A percentile compares a stretch with the other conserved stretches of the same genome.
Conservation (phyloP, 306 rosid genomes). For the Quercus rubra region DNA sequence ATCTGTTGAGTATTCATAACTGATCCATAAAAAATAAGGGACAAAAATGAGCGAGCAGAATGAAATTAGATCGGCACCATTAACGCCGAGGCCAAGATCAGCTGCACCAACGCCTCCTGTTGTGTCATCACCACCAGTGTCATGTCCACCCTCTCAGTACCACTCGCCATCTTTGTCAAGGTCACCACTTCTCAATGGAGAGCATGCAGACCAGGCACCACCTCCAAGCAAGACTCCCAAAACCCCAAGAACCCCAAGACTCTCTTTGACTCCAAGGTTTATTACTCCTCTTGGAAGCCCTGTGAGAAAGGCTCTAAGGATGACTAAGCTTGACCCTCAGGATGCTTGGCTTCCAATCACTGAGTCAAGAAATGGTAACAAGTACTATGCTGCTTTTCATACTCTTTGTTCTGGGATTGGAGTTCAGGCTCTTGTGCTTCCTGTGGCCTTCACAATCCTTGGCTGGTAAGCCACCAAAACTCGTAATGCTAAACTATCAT, state of each 20-base stretch:
- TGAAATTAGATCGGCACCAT: slow-evolving; percentile 64
- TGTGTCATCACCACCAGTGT: slow-evolving; percentile 33
- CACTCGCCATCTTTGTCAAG: slow-evolving; percentile 51
- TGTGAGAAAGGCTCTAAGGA: slow-evolving; percentile 36
- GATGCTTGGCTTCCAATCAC: slow-evolving; percentile 75
- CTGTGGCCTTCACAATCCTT: slow-evolving; percentile 55
- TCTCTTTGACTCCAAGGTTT: slow-evolving; percentile 42
- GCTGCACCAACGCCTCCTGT: slow-evolving; percentile 25
- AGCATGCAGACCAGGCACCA: slow-evolving; percentile 15
- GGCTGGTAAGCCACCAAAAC: slow-evolving; percentile 48
- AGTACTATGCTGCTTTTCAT: slow-evolving; percentile 56
- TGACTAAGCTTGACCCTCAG: slow-evolving; percentile 53
- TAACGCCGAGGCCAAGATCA: slow-evolving; percentile 49
- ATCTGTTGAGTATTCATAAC: too few species aligned
- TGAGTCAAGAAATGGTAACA: slow-evolving; percentile 61
- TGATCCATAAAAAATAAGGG: too few species aligned
- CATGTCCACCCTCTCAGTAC: slow-evolving; percentile 69
- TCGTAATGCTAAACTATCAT: background rate
- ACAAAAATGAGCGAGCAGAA: slow-evolving; percentile 40
- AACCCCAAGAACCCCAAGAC: slow-evolving; percentile 42
- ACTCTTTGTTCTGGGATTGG: slow-evolving; percentile 67
- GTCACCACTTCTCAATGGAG: slow-evolving; percentile 43
- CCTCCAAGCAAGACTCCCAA: slow-evolving; percentile 43
- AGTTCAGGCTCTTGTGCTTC: slow-evolving; percentile 62
- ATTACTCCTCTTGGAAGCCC: slow-evolving; percentile 51